Base-by-base conservation (phyloP, 2,329 filamentous ascomycete species). In the Cladophialophora psammophila region DNA sequence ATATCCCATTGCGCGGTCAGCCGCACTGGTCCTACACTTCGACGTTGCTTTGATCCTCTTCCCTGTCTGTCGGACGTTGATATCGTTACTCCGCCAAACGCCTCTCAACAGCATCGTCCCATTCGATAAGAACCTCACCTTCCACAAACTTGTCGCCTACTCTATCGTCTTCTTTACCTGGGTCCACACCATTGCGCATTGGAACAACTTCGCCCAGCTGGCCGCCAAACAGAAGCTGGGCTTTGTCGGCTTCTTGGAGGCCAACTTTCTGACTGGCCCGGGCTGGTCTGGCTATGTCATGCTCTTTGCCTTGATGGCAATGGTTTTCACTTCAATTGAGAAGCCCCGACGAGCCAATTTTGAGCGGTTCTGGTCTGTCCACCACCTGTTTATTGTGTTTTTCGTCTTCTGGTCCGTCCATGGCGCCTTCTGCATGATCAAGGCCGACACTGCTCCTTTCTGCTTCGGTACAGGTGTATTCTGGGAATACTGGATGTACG, bases 381-480 rank as follows among this genome's bases (percentile, higher is more conserved):
- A 96, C 80, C 92, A 95, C 81, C 86, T 95, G 77, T 95, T 95
- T 78, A 87, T 94, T 79, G 76, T 94, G 71, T 95, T 95, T 85
- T 95, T 95, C 82, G 84, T 94, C 73, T 94, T 95, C 84, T 95
- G 92, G 91, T 89, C 91, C n/a, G 86, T 94, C 74, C 92, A 96
- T 79, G 92, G 92, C 66, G 90, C 91, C 32, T 95, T 93, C 82
- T 94, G 92, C 80, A 94, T 95, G 92, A 94, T 94, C 75, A 91
- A 92, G 79, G 89, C 91, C 60, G 92, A 95, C 76, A 87, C 91
- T 69, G 90, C 90, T 5, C 91, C 92, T 1, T 94, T 91, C 78
- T 94, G 92, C 80, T 84, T 87, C 64, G 88, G 89, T 65, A 83
- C 92, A 67, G 92, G 91, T 74, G 91, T 94, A 62, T 95, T 96